Conservation (phyloP, 257 asterid species). For the Fraxinus cuspidata region DNA sequence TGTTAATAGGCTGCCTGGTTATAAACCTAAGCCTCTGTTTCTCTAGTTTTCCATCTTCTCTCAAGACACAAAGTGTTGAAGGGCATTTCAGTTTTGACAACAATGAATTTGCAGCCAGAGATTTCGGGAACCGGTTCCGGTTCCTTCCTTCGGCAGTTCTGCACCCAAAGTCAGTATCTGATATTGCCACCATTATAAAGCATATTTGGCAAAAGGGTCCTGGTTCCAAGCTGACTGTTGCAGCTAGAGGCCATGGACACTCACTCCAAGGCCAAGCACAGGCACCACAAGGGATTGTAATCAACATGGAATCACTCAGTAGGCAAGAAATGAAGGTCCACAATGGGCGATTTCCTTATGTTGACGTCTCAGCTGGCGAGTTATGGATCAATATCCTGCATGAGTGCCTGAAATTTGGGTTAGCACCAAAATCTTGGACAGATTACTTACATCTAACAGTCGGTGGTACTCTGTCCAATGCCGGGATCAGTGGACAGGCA, state of each 20-base stretch:
- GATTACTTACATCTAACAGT: conserved; percentile 86
- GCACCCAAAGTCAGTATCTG: conserved; percentile 70
- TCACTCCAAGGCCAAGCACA: conserved; percentile 80
- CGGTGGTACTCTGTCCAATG: conserved; percentile 91
- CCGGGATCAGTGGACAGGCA: conserved; percentile 95
- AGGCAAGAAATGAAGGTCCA: conserved; percentile 57
- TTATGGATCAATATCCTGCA: conserved; percentile 77
- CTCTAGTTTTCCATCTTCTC: conserved; percentile 39
- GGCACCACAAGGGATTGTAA: conserved; percentile 69
- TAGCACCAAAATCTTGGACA: conserved; percentile 94
- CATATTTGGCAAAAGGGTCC: conserved; percentile 83
- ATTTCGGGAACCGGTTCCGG: conserved; percentile 72
- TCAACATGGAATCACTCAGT: conserved; percentile 64
- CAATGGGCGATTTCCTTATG: conserved; percentile 50
- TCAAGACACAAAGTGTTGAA: conserved; percentile 42
- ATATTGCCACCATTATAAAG: conserved; percentile 59
- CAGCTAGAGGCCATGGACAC: conserved; percentile 86
- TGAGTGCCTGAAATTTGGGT: conserved; percentile 63
- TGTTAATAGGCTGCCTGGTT: conserved; percentile 51
- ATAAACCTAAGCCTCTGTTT: conserved; percentile 38
- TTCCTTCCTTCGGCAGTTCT: conserved; percentile 73
- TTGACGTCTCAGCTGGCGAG: conserved; percentile 77
- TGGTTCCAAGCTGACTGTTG: conserved; percentile 54
- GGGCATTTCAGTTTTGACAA: conserved; percentile 60
- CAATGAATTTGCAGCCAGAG: conserved; percentile 71